A percentile compares a stretch with the other conserved stretches of the same genome.
phyloP scores from a whole-genome alignment of 2,329 filamentous ascomycete genomes.

The Colletotrichum sp. region DNA sequence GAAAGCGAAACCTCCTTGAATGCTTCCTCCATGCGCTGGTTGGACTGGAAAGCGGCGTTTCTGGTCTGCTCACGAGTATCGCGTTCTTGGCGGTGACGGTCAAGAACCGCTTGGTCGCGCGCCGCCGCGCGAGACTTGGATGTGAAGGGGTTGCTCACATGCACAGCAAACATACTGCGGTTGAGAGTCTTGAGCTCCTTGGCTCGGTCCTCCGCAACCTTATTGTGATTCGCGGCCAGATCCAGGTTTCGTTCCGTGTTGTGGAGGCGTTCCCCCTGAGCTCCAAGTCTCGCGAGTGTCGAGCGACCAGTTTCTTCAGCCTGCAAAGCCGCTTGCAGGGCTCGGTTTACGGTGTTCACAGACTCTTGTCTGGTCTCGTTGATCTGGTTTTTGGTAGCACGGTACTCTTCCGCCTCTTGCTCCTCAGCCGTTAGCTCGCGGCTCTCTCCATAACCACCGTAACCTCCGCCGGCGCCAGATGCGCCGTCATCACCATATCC shows the following conservation, averaged over 20 bases:
- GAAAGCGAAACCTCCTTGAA: constrained; percentile 45
- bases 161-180: constrained; percentile 87
- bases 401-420: constrained; percentile 75
- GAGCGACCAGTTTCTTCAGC: constrained; percentile 74
- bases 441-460: constrained; percentile 68
- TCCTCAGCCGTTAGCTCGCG: constrained; percentile 83
- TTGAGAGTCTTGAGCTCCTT: constrained; percentile 86
- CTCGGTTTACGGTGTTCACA: constrained; percentile 34
- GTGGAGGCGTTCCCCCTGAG: constrained; percentile 80
- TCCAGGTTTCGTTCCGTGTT: constrained; percentile 87
- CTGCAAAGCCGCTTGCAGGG: constrained; percentile 70
- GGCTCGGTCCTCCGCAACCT: constrained; percentile 79
- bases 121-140: constrained; percentile 67
- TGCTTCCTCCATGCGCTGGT: constrained; percentile 58
- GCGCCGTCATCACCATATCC: fast-evolving
- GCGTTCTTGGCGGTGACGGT: constrained; percentile 70
- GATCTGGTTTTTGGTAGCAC: constrained; percentile 73
- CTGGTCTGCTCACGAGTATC: constrained; percentile 43
- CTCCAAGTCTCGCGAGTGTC: constrained; percentile 75
- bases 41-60: constrained; percentile 52
- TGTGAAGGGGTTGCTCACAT: constrained; percentile 80
- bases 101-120: constrained; percentile 72
- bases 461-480: constrained; percentile 24
- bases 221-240: constrained; percentile 76
- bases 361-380: constrained; percentile 79